Evolutionary conservation across 495 filamentous ascomycete species (phyloP).

Genomic region (Aspergillus taichungensis): DNA sequence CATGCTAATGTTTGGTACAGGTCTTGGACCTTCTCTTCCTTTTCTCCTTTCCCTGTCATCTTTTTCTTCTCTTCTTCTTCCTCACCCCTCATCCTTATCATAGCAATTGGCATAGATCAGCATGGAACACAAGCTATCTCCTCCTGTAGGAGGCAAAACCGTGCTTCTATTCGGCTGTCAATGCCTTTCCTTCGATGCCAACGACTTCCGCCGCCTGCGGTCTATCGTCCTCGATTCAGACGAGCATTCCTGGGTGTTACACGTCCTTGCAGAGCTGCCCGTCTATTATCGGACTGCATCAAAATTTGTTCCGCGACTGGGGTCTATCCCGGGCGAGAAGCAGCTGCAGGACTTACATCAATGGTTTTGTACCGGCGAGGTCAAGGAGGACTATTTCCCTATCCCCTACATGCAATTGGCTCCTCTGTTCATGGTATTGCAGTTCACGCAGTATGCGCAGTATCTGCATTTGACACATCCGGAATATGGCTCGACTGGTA

Average conservation of each 20-base stretch:
- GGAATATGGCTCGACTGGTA: neutral
- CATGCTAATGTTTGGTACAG: too few relatives aligned
- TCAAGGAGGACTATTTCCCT: constrained; percentile 7
- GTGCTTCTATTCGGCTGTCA: constrained; percentile 26
- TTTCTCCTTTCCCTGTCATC: neutral
- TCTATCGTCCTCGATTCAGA: constrained; percentile 17
- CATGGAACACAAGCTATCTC: neutral
- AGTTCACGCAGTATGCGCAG: constrained; percentile 24
- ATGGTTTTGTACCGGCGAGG: constrained; percentile 18
- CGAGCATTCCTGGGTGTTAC: constrained; percentile 21
- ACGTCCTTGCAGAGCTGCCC: constrained; percentile 18
- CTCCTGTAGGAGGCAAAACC: neutral
- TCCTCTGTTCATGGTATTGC: constrained; percentile 28
- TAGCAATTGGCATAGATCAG: neutral
- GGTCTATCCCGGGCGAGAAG: constrained; percentile 9
- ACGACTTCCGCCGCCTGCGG: constrained; percentile 18
- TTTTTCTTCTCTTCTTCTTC: neutral
- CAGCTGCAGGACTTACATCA: constrained; percentile 16
- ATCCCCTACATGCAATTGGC: constrained; percentile 25
- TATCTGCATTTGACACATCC: constrained; percentile 4
- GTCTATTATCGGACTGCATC: constrained; percentile 21
- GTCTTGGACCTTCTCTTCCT: too few relatives aligned
- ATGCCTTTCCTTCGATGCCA: constrained; percentile 23
- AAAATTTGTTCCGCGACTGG: constrained; percentile 17
- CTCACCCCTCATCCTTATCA: neutral